These are phyloP conservation scores for Choricystis sp. DNA, from an alignment of 139 green algal genomes.

Conservation along the genomic window DNA sequence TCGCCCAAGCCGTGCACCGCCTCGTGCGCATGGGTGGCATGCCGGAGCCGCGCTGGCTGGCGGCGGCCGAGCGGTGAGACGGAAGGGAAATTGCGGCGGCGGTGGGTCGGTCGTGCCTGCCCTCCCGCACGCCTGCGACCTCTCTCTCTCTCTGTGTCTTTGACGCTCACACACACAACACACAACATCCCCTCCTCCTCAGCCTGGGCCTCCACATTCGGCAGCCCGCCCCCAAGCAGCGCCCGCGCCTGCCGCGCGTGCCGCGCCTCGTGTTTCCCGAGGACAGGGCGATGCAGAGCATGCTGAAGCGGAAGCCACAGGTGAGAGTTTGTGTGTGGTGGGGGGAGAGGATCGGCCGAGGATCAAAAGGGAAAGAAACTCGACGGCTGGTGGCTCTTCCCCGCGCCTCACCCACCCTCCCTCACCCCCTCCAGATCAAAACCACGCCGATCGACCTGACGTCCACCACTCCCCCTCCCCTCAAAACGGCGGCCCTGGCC, in stretches of 20 bases:
- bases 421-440: neutral
- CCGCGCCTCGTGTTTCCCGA: neutral
- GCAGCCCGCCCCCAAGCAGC: neutral
- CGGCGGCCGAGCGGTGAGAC: neutral
- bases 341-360: too few species aligned
- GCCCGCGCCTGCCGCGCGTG: too few species aligned
- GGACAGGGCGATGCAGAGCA: neutral
- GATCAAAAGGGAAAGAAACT: neutral
- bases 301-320: neutral
- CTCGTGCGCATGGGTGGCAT: neutral
- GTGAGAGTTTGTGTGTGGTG: too few species aligned
- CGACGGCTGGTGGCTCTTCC: too few species aligned
- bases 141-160: too few species aligned
- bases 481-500: neutral
- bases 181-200: neutral
- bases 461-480: too few species aligned
- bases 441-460: neutral
- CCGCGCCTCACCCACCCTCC: neutral
- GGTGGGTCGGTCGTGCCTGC: too few species aligned
- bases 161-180: neutral
- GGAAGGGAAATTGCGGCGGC: neutral
- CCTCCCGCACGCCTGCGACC: too few species aligned
- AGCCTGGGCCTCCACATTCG: neutral
- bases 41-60: neutral
- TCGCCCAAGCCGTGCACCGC: neutral